phyloP scores from a whole-genome alignment of 768 basidiomycete species.

The Lentinula boryana region DNA sequence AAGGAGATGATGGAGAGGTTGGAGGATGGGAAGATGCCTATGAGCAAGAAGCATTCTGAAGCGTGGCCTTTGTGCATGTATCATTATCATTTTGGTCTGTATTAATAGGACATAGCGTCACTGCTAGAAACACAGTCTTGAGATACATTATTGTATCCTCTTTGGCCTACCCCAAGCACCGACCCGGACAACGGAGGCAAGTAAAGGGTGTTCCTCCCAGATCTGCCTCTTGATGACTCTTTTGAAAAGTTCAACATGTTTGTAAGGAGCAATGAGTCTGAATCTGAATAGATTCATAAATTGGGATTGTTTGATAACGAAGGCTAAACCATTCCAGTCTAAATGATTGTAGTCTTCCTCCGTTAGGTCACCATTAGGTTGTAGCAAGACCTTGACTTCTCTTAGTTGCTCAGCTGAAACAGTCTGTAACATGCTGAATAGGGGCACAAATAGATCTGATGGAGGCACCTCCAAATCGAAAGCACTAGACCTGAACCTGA shows the following conservation, averaged over 20 bases:
- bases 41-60: conserved; percentile 53
- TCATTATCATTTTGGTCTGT: not conserved
- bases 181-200: not conserved
- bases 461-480: not conserved
- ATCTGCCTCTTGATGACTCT: not conserved
- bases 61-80: too few relatives aligned
- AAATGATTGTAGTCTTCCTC: not conserved
- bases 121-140: too few relatives aligned
- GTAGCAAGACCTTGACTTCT: not conserved
- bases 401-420: not conserved
- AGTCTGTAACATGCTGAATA: not conserved
- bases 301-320: not conserved
- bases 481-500: not conserved
- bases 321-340: not conserved
- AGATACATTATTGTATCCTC: too few relatives aligned
- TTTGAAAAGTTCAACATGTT: not conserved
- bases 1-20: conserved; percentile 38
- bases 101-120: not conserved
- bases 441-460: not conserved
- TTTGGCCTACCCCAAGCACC: not conserved
- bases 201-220: not conserved
- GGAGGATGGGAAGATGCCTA: conserved; percentile 49
- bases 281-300: not conserved
- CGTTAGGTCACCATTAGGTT: not conserved
- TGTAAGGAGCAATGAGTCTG: not conserved